Base-by-base conservation (phyloP, 2,329 filamentous ascomycete genomes). In the Colletotrichum tofieldiae region DNA sequence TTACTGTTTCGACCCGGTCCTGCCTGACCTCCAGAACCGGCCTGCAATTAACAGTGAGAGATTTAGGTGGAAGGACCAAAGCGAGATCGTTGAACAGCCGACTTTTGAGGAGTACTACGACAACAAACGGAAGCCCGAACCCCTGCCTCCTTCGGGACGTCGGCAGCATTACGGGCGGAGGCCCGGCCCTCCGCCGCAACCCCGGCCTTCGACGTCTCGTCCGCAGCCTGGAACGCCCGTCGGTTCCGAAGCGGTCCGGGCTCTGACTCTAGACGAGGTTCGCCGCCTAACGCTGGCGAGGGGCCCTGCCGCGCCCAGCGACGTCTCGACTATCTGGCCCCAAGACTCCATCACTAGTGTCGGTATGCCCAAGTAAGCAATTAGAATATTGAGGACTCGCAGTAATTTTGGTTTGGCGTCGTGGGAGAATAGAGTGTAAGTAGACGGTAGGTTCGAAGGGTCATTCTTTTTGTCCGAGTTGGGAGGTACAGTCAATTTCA, bases 91-190 rank as follows among this genome's bases (percentile, higher is more conserved):
- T 11, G 60, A 43, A 9, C 45, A 45, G n/a, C 45, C 45, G 32
- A 41, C 32, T 20, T 62, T 62, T 3, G 20, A 9, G 60, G 45
- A 62, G n/a, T 32, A 51, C 9, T 56, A 56, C 54, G 35, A 26
- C 9, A 56, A 56, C 35, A 56, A 39, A n/a, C 54, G 35, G 35
- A 56, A 39, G 54, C 54, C 35, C n/a, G 16, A 39, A 20, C 54
- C 54, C 35, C 20, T 41, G 20, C 54, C 54, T 16, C 54, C 54
- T 23, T 41, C 54, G 35, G 35, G 54, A 56, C 35, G 35, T 26
- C 54, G 54, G n/a, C 35, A 39, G 54, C 37, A 39, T 14, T 56
- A 56, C 3, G 54, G 54, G n/a, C 51, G 29, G 29, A 55, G 29
- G 7, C 54, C 35, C 5, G 26, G 35, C n/a, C 20, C 32, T 23